These are phyloP conservation scores for Stylosanthes scabra DNA, from an alignment of 331 rosid species.

Conservation along the genomic window DNA sequence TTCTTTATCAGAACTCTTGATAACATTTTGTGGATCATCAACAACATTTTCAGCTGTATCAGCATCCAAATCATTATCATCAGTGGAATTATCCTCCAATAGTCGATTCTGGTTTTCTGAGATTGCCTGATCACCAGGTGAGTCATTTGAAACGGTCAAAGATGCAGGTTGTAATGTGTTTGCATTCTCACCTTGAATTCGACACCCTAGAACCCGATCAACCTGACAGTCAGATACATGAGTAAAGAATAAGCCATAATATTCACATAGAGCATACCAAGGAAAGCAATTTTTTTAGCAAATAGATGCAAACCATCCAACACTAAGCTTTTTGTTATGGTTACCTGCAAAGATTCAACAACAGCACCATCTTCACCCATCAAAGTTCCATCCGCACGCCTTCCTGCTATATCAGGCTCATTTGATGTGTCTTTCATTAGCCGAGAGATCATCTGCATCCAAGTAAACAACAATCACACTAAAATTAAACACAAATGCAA, in stretches of 20 bases:
- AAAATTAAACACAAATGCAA: conserved; percentile 26
- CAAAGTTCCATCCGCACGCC: conserved; percentile 47
- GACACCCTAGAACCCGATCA: conserved; percentile 96
- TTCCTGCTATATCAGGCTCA: conserved; percentile 55
- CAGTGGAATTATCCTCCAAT: conserved; percentile 57
- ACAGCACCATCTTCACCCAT: conserved; percentile 47
- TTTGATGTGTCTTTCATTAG: conserved; percentile 45
- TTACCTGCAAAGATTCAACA: conserved; percentile 81
- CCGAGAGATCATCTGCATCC: conserved; percentile 56
- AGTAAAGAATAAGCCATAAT: conserved; percentile 40
- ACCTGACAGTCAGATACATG: conserved; percentile 63
- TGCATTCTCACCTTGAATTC: conserved; percentile 59
- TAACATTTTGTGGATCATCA: conserved; percentile 56
- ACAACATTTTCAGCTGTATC: conserved; percentile 54
- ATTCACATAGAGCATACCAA: conserved; percentile 28
- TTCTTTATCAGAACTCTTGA: conserved; percentile 57
- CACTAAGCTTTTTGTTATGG: conserved; percentile 28
- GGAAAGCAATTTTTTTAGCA: conserved; percentile 28
- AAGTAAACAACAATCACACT: conserved; percentile 37
- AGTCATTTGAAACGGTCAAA: conserved; percentile 54
- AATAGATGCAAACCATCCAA: conserved; percentile 32
- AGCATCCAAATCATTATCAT: conserved; percentile 61
- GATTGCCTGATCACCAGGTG: conserved; percentile 53
- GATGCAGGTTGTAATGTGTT: conserved; percentile 53
- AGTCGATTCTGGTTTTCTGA: conserved; percentile 58